Percentiles rank a stretch among this genome's conserved stretches.
phyloP scores from a whole-genome alignment of 805 yeast species.

The Cyberlindnera euphorbiae region DNA sequence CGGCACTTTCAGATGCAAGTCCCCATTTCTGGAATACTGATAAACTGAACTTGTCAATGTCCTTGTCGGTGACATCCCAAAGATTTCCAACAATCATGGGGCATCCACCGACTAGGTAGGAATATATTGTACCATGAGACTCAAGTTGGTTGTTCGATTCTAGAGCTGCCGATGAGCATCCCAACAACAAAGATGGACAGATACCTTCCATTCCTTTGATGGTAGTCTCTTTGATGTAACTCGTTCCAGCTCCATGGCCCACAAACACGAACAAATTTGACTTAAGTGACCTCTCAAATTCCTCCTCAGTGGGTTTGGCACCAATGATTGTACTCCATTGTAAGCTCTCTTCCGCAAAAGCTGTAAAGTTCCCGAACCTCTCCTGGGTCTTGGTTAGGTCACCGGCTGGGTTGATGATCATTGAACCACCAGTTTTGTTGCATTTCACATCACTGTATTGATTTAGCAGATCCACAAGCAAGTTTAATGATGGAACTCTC shows the following conservation, averaged over 20 bases:
- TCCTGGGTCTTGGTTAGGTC: conserved; percentile 68
- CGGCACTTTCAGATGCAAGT: conserved; percentile 29
- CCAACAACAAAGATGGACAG: conserved; percentile 68
- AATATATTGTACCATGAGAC: conserved; percentile 70
- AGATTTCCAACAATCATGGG: conserved; percentile 80
- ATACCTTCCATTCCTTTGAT: conserved; percentile 40
- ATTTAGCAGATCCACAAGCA: conserved; percentile 37
- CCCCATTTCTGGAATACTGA: conserved; percentile 67
- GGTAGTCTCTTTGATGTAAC: conserved; percentile 54
- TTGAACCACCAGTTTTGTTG: conserved; percentile 39
- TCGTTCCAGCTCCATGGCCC: conserved; percentile 98
- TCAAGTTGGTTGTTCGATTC: conserved; percentile 54
- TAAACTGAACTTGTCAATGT: conserved; percentile 74
- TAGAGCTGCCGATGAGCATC: conserved; percentile 84
- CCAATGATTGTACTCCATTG: conserved; percentile 56
- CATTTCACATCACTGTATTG: conserved; percentile 16
- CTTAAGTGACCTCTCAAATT: conserved; percentile 40
- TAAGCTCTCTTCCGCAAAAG: conserved; percentile 21
- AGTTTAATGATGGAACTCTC: conserved; percentile 64
- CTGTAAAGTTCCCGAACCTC: conserved; percentile 44
- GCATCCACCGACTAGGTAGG: conserved; percentile 75
- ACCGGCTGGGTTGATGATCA: conserved; percentile 76
- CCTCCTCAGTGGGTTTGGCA: conserved; percentile 50
- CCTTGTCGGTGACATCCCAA: conserved; percentile 98
- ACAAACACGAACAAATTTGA: conserved; percentile 63